phyloP scores from a whole-genome alignment of 1,284 basidiomycete species.

The Sanguinoderma infundibulare region DNA sequence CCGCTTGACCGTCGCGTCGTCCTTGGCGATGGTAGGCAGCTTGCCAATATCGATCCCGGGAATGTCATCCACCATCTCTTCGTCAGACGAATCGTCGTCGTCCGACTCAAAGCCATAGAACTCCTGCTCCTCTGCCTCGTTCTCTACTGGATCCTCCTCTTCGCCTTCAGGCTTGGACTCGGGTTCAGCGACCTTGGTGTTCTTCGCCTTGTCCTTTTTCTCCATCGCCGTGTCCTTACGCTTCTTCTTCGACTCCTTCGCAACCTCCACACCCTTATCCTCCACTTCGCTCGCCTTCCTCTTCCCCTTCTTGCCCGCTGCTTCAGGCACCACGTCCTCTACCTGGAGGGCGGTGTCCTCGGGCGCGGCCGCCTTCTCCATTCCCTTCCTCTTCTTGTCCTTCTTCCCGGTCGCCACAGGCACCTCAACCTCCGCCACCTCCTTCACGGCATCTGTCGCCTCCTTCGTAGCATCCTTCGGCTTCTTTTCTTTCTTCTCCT shows the following conservation, averaged over 20 bases:
- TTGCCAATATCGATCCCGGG: constrained; percentile 66
- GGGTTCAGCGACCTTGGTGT: constrained; percentile 4
- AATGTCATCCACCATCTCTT: constrained; percentile 59
- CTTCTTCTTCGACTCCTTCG: constrained; percentile 16
- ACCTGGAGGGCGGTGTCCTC: constrained; percentile 9
- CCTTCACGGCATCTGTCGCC: constrained; percentile 5
- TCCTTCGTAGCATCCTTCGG: constrained; percentile 12
- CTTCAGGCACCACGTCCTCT: constrained; percentile 40
- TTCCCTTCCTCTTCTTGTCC: constrained; percentile 4
- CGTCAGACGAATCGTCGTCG: constrained; percentile 82
- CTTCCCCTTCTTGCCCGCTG: constrained; percentile 33
- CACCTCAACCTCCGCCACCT: neutral
- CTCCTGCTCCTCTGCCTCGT: constrained; percentile 42
- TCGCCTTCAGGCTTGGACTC: constrained; percentile 10
- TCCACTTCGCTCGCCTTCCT: constrained; percentile 1
- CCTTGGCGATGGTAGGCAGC: constrained; percentile 85
- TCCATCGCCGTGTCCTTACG: constrained; percentile 4
- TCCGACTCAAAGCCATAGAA: constrained; percentile 80
- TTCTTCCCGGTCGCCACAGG: neutral
- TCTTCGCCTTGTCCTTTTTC: constrained; percentile 14
- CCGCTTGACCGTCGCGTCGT: constrained; percentile 79
- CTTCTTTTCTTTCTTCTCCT: constrained; percentile 9
- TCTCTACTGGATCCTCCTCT: constrained; percentile 15
- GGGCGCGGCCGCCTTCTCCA: constrained; percentile 3
- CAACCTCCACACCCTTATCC: neutral